Conservation (phyloP, 345 rosid genomes). For the Ceriops zippeliana region DNA sequence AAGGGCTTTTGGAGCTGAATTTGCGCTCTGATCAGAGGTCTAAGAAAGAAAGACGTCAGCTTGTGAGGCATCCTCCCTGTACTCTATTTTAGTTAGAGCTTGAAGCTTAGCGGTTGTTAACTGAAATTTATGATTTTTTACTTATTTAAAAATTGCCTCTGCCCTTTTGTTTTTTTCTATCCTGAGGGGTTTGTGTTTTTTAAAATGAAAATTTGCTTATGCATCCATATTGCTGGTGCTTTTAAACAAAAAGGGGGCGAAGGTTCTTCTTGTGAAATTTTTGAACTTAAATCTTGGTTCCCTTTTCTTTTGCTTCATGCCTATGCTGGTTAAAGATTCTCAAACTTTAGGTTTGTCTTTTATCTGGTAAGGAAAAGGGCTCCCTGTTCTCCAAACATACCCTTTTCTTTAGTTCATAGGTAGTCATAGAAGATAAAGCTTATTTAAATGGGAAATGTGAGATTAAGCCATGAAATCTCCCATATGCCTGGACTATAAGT, state of each 20-base stretch:
- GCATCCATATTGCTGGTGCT: too few species aligned
- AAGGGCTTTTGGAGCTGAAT: constrained; percentile 83
- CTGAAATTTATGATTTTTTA: background rate
- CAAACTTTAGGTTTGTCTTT: background rate
- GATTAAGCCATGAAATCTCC: too few species aligned
- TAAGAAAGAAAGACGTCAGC: constrained; percentile 92
- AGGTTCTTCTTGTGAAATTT: background rate
- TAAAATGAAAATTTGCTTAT: too few species aligned
- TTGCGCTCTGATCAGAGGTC: constrained; percentile 60
- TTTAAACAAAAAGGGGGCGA: too few species aligned
- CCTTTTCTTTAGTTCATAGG: background rate
- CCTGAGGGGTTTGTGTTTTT: too few species aligned
- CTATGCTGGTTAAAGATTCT: background rate
- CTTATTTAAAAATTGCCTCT: constrained; percentile 2
- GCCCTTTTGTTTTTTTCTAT: background rate
- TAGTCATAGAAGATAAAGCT: too few species aligned
- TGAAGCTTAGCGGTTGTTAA: background rate
- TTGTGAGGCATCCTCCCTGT: constrained; percentile 72
- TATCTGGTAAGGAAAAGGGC: background rate
- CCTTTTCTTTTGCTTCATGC: background rate
- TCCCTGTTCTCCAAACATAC: background rate
- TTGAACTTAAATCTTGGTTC: background rate
- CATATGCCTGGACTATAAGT: too few species aligned
- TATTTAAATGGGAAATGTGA: too few species aligned
- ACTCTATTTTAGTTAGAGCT: constrained; percentile 24